Conservation (phyloP, 2,329 filamentous ascomycete species). For the Sporothrix euskadiensis region DNA sequence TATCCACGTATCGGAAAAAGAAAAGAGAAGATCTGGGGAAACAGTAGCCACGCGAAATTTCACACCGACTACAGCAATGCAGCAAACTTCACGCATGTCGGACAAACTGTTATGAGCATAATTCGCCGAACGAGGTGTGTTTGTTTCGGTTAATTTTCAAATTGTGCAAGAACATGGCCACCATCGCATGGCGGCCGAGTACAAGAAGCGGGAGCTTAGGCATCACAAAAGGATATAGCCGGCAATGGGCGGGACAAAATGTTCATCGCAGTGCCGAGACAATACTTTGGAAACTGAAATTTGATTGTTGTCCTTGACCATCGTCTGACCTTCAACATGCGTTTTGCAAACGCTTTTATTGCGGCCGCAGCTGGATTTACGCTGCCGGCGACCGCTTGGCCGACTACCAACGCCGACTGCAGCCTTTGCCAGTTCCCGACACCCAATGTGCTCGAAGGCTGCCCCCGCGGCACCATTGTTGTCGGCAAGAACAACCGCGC, state of each 20-base stretch:
- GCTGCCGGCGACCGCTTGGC: background rate
- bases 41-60: background rate
- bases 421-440: slow-evolving; percentile 30
- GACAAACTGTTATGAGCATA: no score
- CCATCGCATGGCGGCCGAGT: background rate
- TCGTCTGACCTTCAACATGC: background rate
- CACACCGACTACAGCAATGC: background rate
- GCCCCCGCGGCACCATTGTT: slow-evolving; percentile 46
- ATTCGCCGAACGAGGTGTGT: background rate
- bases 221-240: background rate
- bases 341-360: background rate
- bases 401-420: background rate
- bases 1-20: background rate
- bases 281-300: background rate
- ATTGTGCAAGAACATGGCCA: background rate
- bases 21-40: background rate
- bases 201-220: background rate
- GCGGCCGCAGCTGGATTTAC: background rate
- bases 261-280: background rate
- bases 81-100: no score
- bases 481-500: slow-evolving; percentile 35
- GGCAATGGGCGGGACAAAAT: background rate
- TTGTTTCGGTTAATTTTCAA: background rate
- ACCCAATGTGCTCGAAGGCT: slow-evolving; percentile 41
- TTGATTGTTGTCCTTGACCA: background rate